Evolutionary conservation across 208 protist species (phyloP), one percentile per base, ranked within the genome.

Genomic region (Leishmania turanica): DNA sequence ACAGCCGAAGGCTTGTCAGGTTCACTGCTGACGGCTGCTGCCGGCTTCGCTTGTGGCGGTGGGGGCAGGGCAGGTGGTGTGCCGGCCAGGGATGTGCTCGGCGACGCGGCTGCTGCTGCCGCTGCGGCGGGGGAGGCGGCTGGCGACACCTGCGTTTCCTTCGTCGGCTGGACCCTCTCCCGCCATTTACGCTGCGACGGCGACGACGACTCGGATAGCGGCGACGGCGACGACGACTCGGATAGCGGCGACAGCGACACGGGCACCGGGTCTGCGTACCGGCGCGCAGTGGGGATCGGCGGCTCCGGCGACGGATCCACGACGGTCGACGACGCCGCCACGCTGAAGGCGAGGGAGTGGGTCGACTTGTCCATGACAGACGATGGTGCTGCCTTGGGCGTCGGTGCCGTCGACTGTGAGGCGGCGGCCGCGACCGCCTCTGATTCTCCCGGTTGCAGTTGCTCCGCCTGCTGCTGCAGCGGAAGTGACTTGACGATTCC

Each of bases 311-410:
- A 56, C 27, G 45, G n/a, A 27, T 75, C 70, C 4, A 56, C 47
- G n/a, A 19, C 27, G n/a, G 47, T 47, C 13, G 45, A 45, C 49
- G 49, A 60, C 27, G 45, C 71, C n/a, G n/a, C n/a, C n/a, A 42
- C 17, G 34, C 64, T 69, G 13, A 69, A 21, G 40, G 37, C 71
- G 64, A 37, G 31, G 53, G 17, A 85, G 69, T 45, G 68, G 53
- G 68, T 66, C 54, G 24, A 73, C 15, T 56, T 45, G 45, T 51
- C 13, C 15, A 17, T 7, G 9, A 8, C n/a, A 11, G 47, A 8
- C 40, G 70, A 74, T 19, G 17, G 8, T 53, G 40, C 37, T 60
- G 45, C 75, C 60, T 81, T 49, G 47, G 45, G 34, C n/a, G 47
- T 75, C 49, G 58, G 34, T 73, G 34, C 31, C 17, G 75, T 17